These are phyloP conservation scores for Bremia lactucae DNA, from an alignment of 352 stramenopile species.

Conservation along the genomic window DNA sequence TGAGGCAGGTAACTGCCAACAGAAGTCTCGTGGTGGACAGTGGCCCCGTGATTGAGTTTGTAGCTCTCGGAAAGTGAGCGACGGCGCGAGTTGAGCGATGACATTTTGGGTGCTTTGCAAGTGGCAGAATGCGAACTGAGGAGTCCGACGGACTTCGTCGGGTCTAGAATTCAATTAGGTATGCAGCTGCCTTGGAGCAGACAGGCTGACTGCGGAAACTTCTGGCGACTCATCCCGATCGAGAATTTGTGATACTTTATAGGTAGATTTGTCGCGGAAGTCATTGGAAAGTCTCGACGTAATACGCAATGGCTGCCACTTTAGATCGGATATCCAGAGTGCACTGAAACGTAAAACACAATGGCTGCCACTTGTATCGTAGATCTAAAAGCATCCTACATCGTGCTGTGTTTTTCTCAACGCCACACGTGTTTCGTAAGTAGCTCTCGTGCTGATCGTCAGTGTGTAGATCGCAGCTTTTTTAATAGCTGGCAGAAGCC, in stretches of 20 bases:
- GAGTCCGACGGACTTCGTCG: slow-evolving; percentile 1
- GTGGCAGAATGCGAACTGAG: background rate
- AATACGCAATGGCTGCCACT: background rate
- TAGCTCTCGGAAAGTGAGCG: slow-evolving; percentile 8
- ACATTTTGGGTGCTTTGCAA: slow-evolving; percentile 2
- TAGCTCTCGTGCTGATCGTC: too few relatives aligned
- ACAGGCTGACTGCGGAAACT: slow-evolving; percentile 8
- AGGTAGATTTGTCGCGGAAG: background rate
- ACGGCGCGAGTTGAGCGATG: background rate
- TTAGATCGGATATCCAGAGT: too few relatives aligned
- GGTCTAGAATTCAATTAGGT: background rate
- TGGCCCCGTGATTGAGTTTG: slow-evolving; percentile 7
- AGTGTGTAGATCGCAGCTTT: too few relatives aligned
- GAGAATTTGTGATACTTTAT: slow-evolving; percentile 7
- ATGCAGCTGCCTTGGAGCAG: slow-evolving; percentile 13
- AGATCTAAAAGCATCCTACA: too few relatives aligned
- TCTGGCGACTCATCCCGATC: slow-evolving; percentile 7
- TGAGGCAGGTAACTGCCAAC: too few relatives aligned
- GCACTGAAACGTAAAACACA: too few relatives aligned
- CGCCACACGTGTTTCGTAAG: too few relatives aligned
- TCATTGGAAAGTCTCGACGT: slow-evolving; percentile 1
- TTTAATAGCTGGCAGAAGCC: too few relatives aligned
- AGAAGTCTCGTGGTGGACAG: slow-evolving; percentile 4
- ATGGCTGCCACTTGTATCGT: too few relatives aligned
- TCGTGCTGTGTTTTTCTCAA: too few relatives aligned